Percentiles rank a stretch among this genome's conserved stretches.
Evolutionary conservation across 352 stramenopile genomes (phyloP).

Genomic region (Phytopythium montanum): DNA sequence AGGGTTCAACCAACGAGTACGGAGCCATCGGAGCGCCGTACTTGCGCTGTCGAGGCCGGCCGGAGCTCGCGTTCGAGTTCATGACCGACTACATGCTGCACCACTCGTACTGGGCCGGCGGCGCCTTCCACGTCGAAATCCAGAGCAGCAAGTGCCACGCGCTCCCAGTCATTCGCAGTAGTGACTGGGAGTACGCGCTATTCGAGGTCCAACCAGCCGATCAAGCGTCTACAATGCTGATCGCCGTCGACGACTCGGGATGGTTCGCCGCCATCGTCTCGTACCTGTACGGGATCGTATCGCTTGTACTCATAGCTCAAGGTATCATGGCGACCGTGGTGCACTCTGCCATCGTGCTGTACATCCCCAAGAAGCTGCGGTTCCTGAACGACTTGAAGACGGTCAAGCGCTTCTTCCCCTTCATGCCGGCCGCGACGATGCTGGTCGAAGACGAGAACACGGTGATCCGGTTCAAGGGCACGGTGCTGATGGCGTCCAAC

Average conservation of each 20-base stretch:
- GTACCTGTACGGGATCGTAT: constrained; percentile 25
- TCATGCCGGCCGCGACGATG: constrained; percentile 14
- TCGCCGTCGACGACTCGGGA: constrained; percentile 15
- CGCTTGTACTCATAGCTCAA: constrained; percentile 17
- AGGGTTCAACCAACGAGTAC: constrained; percentile 19
- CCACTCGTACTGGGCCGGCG: constrained; percentile 33
- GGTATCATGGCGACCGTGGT: constrained; percentile 11
- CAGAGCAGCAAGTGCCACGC: constrained; percentile 30
- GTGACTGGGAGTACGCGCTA: constrained; percentile 14
- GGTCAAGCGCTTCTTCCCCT: constrained; percentile 13
- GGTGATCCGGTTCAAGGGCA: constrained; percentile 20
- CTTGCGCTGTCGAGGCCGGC: constrained; percentile 22
- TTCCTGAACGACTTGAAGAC: constrained; percentile 9
- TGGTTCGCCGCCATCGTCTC: constrained; percentile 20
- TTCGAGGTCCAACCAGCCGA: constrained; percentile 19
- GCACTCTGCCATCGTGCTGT: constrained; percentile 9
- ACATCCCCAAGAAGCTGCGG: constrained; percentile 15
- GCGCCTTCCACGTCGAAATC: constrained; percentile 27
- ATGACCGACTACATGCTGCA: constrained; percentile 31
- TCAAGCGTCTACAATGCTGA: constrained; percentile 8
- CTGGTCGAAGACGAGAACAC: constrained; percentile 7
- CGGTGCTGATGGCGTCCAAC: constrained; percentile 28
- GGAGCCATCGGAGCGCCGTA: constrained; percentile 20
- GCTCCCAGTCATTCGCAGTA: constrained; percentile 3
- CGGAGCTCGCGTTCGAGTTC: constrained; percentile 22